Conservation (phyloP, 2,329 filamentous ascomycete genomes). For the Stemphylium vesicarium region DNA sequence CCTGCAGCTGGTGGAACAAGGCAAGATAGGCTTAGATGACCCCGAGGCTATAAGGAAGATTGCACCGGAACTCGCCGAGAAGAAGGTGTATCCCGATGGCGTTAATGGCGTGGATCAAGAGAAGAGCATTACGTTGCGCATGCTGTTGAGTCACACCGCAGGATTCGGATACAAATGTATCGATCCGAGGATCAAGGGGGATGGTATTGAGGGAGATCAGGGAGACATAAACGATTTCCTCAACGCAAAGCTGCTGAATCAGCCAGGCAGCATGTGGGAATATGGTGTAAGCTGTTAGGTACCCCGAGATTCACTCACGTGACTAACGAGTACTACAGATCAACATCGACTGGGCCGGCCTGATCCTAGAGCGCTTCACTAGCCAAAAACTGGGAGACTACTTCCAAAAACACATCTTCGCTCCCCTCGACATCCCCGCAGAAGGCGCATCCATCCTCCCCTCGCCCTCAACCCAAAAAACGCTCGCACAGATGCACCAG, state of each 20-base stretch:
- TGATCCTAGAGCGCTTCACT: slow-evolving; percentile 55
- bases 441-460: slow-evolving; percentile 65
- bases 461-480: slow-evolving; percentile 58
- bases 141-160: slow-evolving; percentile 59
- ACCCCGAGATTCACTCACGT: background rate
- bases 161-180: slow-evolving; percentile 59
- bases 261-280: slow-evolving; percentile 68
- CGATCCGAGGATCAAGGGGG: slow-evolving; percentile 53
- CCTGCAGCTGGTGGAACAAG: slow-evolving; percentile 48
- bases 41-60: slow-evolving; percentile 39
- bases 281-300: slow-evolving; percentile 52
- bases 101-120: slow-evolving; percentile 48
- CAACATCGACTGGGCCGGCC: slow-evolving; percentile 59
- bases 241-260: slow-evolving; percentile 62
- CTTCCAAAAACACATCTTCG: slow-evolving; percentile 55
- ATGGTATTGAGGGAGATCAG: slow-evolving; percentile 43
- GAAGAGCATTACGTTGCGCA: slow-evolving; percentile 57
- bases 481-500: slow-evolving; percentile 64
- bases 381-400: slow-evolving; percentile 54
- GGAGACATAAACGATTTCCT: slow-evolving; percentile 57
- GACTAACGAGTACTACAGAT: slow-evolving; percentile 45
- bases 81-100: slow-evolving; percentile 49
- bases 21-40: slow-evolving; percentile 46
- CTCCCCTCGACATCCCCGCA: slow-evolving; percentile 52
- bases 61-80: slow-evolving; percentile 48